Evolutionary conservation across 306 rosid species (phyloP), one percentile per base, ranked within the genome.

Genomic region (Quercus gilva): DNA sequence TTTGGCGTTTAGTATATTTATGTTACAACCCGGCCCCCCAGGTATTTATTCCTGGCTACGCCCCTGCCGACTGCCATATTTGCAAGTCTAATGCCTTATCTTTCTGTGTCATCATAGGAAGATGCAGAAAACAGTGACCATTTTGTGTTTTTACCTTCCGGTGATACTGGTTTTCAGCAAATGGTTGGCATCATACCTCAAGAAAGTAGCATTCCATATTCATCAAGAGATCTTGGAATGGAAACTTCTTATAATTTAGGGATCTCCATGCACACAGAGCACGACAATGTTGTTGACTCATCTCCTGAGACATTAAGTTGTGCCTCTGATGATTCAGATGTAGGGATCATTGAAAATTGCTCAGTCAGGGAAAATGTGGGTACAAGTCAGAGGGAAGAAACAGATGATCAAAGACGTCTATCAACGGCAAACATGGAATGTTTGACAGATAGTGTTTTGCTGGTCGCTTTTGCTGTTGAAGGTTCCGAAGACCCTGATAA

Each of bases 51-150:
- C n/a, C n/a, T n/a, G n/a, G n/a, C n/a, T n/a, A n/a, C n/a, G n/a
- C n/a, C n/a, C n/a, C n/a, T n/a, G n/a, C 28, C 17, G 0, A 45
- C 72, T 68, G 25, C 28, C 10, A 37, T 33, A 60, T 26, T 76
- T 35, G 43, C 56, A 25, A n/a, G 82, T 59, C 72, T 88, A 25
- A 87, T 73, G 21, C 71, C 31, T 21, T 72, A 35, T 78, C 73
- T 49, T 77, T 82, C 28, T 85, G 37, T 35, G 51, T 73, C 25
- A 69, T 77, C 35, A 73, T 78, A 94, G 98, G 98, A 90, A 75
- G 90, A 78, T 15, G 70, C 85, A n/a, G 93, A 87, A 78, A 84
- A 86, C 29, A 89, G 89, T 70, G 98, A 89, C 70, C 93, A 80
- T 31, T 86, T 78, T 73, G 76, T 86, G 85, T 91, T 80, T 82